Percentiles rank a stretch among this genome's conserved stretches.
These are phyloP conservation scores for Zea mays DNA, from an alignment of 176 grass and related monocot species.

Conservation along the genomic window Zm-B73-REFERENCE-NAM-5.0 NC_050104.1:25336001-25336500, in stretches of 20 bases:
- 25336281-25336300: constrained; percentile 67
- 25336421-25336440: neutral
- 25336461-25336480: constrained; percentile 24
- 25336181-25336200: constrained; percentile 71
- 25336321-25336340: constrained; percentile 55
- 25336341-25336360: constrained; percentile 55
- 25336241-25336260: constrained; percentile 33
- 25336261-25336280: constrained; percentile 52
- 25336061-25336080: no score
- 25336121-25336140: constrained; percentile 33
- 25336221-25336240: constrained; percentile 67
- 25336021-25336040: no score
- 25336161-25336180: constrained; percentile 74
- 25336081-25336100: constrained; percentile 19
- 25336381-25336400: constrained; percentile 56
- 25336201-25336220: constrained; percentile 64
- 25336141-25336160: constrained; percentile 78
- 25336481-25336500: neutral
- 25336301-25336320: constrained; percentile 48
- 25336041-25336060: no score
- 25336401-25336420: constrained; percentile 41
- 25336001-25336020: no score
- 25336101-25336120: constrained; percentile 82
- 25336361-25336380: constrained; percentile 48
- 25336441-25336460: constrained; percentile 25